Evolutionary conservation across 2,329 filamentous ascomycete species (phyloP).

Genomic region (Ceratocystis smalleyi): DNA sequence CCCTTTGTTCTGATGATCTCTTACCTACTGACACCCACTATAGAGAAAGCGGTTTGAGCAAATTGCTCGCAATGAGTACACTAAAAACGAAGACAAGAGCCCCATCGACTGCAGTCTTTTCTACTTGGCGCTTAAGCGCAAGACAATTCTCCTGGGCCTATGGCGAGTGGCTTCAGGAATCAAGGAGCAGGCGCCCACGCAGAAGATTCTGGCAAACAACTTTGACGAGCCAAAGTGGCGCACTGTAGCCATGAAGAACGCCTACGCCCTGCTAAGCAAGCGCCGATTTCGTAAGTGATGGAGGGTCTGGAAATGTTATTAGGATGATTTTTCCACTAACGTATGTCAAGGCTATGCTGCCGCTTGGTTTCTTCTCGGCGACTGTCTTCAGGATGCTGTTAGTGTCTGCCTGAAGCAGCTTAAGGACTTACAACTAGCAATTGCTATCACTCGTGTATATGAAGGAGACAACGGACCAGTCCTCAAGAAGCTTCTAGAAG

Average conservation of each 20-base stretch:
- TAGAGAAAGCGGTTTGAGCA: slow-evolving; percentile 47
- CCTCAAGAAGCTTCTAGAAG: slow-evolving; percentile 56
- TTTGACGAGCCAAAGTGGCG: slow-evolving; percentile 78
- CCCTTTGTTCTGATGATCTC: background rate
- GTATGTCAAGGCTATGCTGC: slow-evolving; percentile 68
- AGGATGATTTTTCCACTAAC: background rate
- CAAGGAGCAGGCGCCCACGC: slow-evolving; percentile 66
- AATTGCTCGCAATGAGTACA: slow-evolving; percentile 89
- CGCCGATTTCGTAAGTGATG: slow-evolving; percentile 55
- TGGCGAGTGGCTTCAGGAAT: slow-evolving; percentile 94
- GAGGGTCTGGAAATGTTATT: background rate
- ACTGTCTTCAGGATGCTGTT: slow-evolving; percentile 69
- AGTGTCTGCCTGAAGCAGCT: slow-evolving; percentile 77
- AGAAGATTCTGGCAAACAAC: slow-evolving; percentile 71
- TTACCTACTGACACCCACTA: background rate
- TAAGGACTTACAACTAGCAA: slow-evolving; percentile 75
- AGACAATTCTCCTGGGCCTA: slow-evolving; percentile 72
- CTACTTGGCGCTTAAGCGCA: slow-evolving; percentile 83
- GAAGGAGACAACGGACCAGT: slow-evolving; percentile 70
- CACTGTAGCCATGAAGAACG: slow-evolving; percentile 84
- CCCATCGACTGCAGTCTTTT: slow-evolving; percentile 82
- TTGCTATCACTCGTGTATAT: slow-evolving; percentile 75
- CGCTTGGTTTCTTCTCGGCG: slow-evolving; percentile 85
- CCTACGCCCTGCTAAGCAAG: slow-evolving; percentile 85
- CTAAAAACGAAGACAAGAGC: slow-evolving; percentile 70